Base-by-base conservation (phyloP, 805 yeast species). In the Saturnispora kantuleensis region DNA sequence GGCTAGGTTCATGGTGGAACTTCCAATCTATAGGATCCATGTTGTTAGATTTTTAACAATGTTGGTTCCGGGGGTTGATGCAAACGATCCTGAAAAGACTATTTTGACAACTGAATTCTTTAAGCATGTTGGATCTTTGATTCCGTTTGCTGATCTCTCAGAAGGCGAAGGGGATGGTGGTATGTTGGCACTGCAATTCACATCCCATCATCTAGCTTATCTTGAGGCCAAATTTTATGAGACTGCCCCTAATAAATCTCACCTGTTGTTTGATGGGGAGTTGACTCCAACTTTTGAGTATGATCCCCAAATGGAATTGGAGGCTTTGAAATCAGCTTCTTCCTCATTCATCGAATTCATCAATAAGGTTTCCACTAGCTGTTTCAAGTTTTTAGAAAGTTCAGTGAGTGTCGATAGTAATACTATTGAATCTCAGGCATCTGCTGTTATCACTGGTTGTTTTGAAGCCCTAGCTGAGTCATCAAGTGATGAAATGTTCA, bases 71-170 rank as follows among this genome's bases (percentile, higher is more conserved):
- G 96, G 93, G 29, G 78, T 93, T 28, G 97, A 93, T 58, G 76
- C 89, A 0, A 93, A 89, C 58, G 98, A 93, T 60, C 70, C 87
- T 40, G 70, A 69, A 11, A 76, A 89, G 56, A 81, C 96, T 0
- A 69, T 79, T 12, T 72, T 77, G 42, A 74, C 95, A 0, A 63
- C 89, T 35, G 74, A 79, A 47, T 71, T 84, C 15, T 72, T 93
- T 45, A 81, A 85, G 10, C 69, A 85, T 0, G 74, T 81, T 18
- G 80, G 87, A 0, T 68, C 82, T 6, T 81, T 79, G 45, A 74
- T 84, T 2, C 96, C 96, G 1, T 69, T 88, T 49, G 66, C 68
- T 28, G 86, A 83, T 53, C 55, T 84, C 10, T 71, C 74, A 9
- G 65, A 64, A 9, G 76, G 70, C 3, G 39, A 48, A 0, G 69